Evolutionary conservation across 805 yeast genomes (phyloP).

Genomic region (Ogataea polymorpha): DNA sequence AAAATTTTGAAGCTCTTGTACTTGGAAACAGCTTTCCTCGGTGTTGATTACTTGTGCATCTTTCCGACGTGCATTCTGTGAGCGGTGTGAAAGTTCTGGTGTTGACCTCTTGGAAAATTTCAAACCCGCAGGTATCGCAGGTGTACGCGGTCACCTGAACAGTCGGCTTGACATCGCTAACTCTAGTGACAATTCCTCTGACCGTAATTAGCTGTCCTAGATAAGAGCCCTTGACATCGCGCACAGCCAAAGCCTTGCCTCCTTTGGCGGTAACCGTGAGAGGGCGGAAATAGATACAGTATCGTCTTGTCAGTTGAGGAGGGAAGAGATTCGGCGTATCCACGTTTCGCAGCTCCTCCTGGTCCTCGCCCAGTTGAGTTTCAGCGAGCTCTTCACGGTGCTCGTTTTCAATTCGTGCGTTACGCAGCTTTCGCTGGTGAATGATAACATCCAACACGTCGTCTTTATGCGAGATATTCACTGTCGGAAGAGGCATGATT

Average conservation of each 20-base stretch:
- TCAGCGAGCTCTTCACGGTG: constrained; percentile 57
- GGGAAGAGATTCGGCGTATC: constrained; percentile 65
- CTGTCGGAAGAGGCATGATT: constrained; percentile 83
- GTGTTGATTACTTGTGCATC: constrained; percentile 73
- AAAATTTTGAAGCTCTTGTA: constrained; percentile 93
- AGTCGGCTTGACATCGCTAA: constrained; percentile 93
- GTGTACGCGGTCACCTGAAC: constrained; percentile 92
- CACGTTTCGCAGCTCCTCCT: constrained; percentile 17
- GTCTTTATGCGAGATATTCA: constrained; percentile 73
- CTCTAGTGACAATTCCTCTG: constrained; percentile 92
- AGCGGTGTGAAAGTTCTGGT: constrained; percentile 84
- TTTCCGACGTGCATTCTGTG: constrained; percentile 76
- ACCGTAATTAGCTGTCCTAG: constrained; percentile 88
- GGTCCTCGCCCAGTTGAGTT: constrained; percentile 33
- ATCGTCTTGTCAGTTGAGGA: constrained; percentile 80
- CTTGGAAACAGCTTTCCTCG: constrained; percentile 89
- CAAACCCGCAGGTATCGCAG: constrained; percentile 96
- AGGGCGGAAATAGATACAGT: constrained; percentile 84
- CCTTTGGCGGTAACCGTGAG: constrained; percentile 41
- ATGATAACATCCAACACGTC: constrained; percentile 91
- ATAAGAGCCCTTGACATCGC: constrained; percentile 80
- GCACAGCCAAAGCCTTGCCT: constrained; percentile 71
- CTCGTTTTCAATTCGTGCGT: constrained; percentile 68
- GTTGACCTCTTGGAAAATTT: constrained; percentile 92
- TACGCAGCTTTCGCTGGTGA: constrained; percentile 84